Evolutionary conservation across 2,329 filamentous ascomycete species (phyloP), one percentile per base, ranked within the genome.

Genomic region (Trichoderma oligosporum): DNA sequence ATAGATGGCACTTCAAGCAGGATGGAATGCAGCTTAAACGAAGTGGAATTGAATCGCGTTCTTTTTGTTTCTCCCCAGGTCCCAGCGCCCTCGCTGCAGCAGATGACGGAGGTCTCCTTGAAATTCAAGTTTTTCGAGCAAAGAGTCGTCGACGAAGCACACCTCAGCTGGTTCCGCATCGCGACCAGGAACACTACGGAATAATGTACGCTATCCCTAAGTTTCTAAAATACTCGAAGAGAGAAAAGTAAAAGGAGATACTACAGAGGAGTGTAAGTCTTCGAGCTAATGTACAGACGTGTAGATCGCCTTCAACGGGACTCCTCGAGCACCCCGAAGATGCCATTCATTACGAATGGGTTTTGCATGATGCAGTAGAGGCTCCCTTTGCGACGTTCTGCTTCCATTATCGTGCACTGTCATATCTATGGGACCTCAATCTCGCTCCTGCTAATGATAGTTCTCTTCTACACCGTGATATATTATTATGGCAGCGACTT

Each of bases 391-490:
- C 76, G 4, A 76, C 74, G 0, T 84, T 84, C 59, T 73, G 73
- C 24, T 82, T 84, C 60, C 78, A 84, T 59, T 84, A 84, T 61
- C 76, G 81, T 27, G 80, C 78, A 6, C 78, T 74, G 76, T 70
- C 73, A 8, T 76, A 74, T 54, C 73, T 85, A 9, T 64, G 70
- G 7, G 67, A 73, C 29, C 71, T 83, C 8, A 79, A 78, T 53
- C 67, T 84, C 4, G 73, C 81, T 24, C 73, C 77, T 0, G 61
- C 63, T n/a, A 47, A 60, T 7, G 39, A 53, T 7, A 61, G 24
- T 41, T 52, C 56, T 31, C 25, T n/a, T 7, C 16, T 31, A 4
- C 20, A 31, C 18, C 14, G 25, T 11, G 14, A 12, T 3, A 27
- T n/a, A 39, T 22, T n/a, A 39, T 22, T 45, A 0, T 7, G 39